Evolutionary conservation across 73 alveolate species (phyloP), one percentile per base, ranked within the genome.

Genomic region (Tetrahymena borealis): DNA sequence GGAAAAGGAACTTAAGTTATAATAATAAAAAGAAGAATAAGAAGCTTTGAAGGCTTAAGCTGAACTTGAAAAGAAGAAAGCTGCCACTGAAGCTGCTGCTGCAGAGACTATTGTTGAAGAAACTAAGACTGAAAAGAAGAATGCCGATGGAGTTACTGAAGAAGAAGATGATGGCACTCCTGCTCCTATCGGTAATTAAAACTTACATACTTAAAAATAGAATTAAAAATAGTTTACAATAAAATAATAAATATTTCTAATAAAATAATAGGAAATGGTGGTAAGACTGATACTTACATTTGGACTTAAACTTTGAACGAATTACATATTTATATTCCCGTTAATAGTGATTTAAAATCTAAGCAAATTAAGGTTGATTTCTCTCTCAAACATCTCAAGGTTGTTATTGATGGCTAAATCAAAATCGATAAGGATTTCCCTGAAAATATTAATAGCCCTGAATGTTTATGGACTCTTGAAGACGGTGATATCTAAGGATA

Each of bases 291-390:
- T 78, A 98, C 95, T 91, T 98, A 98, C 91, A 91, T 94, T 36
- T 98, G 99, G 99, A 95, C 98, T 15, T 97, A 98, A 94, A 98
- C 99, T 90, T 97, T 98, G 18, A 96, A 94, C 79, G 99, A 98
- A 91, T 97, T 98, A 18, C 91, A 98, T 15, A 94, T 98, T 94
- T 91, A 98, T 90, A 93, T 98, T 92, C 98, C 96, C 42, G 94
- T 98, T 35, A 98, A 98, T 28, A 94, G 90, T 33, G 95, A 91
- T 20, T 91, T 94, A 18, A 96, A 94, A 38, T 97, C 97, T 31
- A 98, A 97, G 91, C 90, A 93, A 90, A 40, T 98, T n/a, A 96
- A 94, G 33, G 98, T 98, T 37, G 94, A 94, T 20, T 91, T 95
- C 40, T 93, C 93, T 39, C 91, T 94, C 38, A 94, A 91, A 79